Conservation (phyloP, 495 filamentous ascomycete species). For the Penicillium samsonianum region DNA sequence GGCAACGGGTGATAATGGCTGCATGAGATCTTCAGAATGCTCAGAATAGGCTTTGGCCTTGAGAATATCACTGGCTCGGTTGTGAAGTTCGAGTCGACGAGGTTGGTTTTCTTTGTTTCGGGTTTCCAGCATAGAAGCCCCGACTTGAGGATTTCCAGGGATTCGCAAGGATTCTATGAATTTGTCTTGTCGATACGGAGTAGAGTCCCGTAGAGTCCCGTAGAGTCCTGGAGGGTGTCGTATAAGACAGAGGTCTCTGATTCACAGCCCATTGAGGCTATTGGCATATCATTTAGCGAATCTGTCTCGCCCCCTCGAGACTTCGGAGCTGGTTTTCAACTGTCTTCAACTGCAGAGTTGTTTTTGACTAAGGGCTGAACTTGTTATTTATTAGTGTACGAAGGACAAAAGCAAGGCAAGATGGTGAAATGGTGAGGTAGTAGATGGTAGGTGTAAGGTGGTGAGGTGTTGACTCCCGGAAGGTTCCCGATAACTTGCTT, state of each 20-base stretch:
- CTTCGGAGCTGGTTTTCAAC: neutral
- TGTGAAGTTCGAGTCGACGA: neutral
- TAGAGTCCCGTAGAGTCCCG: no score
- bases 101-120: constrained; percentile 8
- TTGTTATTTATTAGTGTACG: no score
- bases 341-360: no score
- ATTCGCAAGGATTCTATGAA: neutral
- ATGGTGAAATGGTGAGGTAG: no score
- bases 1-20: constrained; percentile 2
- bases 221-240: neutral
- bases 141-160: neutral
- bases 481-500: no score
- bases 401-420: no score
- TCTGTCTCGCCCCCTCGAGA: neutral
- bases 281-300: neutral
- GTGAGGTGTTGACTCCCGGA: no score
- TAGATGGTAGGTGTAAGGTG: no score
- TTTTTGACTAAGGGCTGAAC: no score
- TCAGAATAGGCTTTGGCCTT: neutral
- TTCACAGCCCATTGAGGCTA: neutral
- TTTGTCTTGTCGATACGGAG: neutral
- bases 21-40: constrained; percentile 4
- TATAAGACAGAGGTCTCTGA: neutral
- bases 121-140: neutral
- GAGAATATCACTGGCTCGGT: neutral